phyloP scores from a whole-genome alignment of 495 filamentous ascomycete genomes.

The Penicillium atrosanguineum region DNA sequence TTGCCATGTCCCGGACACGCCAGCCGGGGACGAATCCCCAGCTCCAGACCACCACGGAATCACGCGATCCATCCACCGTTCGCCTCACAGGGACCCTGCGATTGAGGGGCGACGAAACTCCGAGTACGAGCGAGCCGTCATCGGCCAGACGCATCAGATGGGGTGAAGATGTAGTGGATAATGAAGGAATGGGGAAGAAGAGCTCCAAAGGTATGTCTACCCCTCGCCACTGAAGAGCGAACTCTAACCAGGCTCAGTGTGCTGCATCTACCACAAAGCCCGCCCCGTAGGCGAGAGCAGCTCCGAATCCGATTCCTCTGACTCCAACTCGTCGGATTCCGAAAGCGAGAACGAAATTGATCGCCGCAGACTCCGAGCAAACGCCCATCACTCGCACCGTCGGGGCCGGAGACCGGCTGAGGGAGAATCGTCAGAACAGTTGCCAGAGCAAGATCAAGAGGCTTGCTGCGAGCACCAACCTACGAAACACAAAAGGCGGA shows the following conservation, averaged over 20 bases:
- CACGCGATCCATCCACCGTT: conserved; percentile 13
- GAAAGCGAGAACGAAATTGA: conserved; percentile 52
- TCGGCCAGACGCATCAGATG: conserved; percentile 66
- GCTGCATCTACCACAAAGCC: conserved; percentile 95
- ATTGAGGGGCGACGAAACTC: conserved; percentile 34
- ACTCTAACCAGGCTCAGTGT: conserved; percentile 58
- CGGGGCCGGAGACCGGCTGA: conserved; percentile 11
- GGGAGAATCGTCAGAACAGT: conserved; percentile 3
- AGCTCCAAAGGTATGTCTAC: conserved; percentile 73
- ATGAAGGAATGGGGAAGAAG: conserved; percentile 93
- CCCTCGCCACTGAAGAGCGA: not conserved
- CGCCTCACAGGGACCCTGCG: conserved; percentile 31
- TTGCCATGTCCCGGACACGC: conserved; percentile 32
- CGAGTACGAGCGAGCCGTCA: conserved; percentile 12
- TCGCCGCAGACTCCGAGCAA: conserved; percentile 20
- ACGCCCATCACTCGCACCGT: conserved; percentile 18
- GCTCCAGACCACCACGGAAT: conserved; percentile 18
- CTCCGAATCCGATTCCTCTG: conserved; percentile 65
- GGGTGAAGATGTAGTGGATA: conserved; percentile 93
- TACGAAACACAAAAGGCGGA: conserved; percentile 50
- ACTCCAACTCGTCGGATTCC: conserved; percentile 61
- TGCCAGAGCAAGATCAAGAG: conserved; percentile 24
- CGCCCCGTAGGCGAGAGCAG: conserved; percentile 81
- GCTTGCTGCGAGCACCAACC: conserved; percentile 26
- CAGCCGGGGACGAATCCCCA: conserved; percentile 21